Evolutionary conservation across 257 asterid species (phyloP).

Genomic region (Mentha longifolia): DNA sequence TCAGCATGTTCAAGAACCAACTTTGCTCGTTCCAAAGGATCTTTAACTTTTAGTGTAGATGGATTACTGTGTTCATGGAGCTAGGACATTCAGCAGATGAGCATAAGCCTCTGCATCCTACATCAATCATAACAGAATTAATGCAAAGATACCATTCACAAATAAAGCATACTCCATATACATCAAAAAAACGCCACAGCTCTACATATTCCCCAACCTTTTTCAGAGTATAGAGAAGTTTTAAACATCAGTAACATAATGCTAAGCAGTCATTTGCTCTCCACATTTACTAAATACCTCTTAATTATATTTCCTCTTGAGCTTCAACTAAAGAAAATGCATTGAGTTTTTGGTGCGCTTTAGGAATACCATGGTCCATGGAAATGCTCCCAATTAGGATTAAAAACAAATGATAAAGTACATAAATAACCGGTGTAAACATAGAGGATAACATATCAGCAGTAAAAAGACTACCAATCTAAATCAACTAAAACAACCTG

Average conservation of each 20-base stretch:
- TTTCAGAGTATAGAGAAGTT: conserved; percentile 13
- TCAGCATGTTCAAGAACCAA: conserved; percentile 97
- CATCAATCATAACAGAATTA: conserved; percentile 33
- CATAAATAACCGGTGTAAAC: neutral
- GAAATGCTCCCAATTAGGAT: conserved; percentile 5
- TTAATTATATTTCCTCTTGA: neutral
- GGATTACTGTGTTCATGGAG: conserved; percentile 89
- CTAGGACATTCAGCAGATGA: conserved; percentile 85
- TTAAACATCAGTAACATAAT: conserved; percentile 1
- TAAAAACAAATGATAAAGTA: neutral
- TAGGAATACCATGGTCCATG: conserved; percentile 3
- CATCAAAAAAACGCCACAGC: neutral
- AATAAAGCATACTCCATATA: conserved; percentile 13
- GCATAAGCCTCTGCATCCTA: conserved; percentile 98
- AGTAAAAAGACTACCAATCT: too few species aligned
- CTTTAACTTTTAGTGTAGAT: conserved; percentile 64
- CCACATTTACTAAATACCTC: neutral
- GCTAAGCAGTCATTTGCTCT: neutral
- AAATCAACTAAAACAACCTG: neutral
- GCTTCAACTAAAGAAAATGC: conserved; percentile 3
- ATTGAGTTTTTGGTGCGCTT: neutral
- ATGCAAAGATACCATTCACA: conserved; percentile 8
- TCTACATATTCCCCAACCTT: neutral
- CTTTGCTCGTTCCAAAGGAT: conserved; percentile 80
- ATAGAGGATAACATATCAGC: neutral